Evolutionary conservation across 108 stramenopile genomes (phyloP).

Genomic region (Pseudonitzschia multistriata): DNA sequence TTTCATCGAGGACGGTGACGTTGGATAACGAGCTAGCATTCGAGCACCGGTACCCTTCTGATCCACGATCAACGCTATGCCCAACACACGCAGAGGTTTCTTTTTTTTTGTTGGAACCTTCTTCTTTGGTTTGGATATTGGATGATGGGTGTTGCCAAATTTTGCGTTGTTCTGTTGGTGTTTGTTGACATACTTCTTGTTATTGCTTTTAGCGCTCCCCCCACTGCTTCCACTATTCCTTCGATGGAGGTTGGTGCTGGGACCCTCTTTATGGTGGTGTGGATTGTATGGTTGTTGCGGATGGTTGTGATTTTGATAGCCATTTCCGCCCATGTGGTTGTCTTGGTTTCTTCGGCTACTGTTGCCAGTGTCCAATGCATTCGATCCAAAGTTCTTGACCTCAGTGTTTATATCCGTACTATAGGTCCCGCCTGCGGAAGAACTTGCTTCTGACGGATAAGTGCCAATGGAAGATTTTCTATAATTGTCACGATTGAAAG

Average conservation of each 20-base stretch:
- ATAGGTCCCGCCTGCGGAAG: too few species aligned
- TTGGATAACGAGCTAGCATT: constrained; percentile 81
- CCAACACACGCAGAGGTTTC: constrained; percentile 52
- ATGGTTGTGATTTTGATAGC: too few species aligned
- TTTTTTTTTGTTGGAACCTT: background rate
- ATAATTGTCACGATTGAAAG: too few species aligned
- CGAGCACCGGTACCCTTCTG: constrained; percentile 64
- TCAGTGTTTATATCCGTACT: too few species aligned
- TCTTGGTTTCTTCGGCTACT: too few species aligned
- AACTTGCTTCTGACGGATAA: too few species aligned
- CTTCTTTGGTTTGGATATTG: background rate
- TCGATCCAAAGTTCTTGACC: too few species aligned
- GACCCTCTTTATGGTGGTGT: too few species aligned
- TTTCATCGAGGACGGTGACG: constrained; percentile 40
- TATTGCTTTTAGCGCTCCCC: background rate
- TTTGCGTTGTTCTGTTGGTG: background rate
- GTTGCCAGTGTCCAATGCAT: too few species aligned
- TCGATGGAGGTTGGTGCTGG: background rate
- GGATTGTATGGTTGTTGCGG: too few species aligned
- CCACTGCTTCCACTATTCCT: background rate
- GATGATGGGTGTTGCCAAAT: background rate
- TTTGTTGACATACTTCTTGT: background rate
- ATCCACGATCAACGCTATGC: constrained; percentile 81
- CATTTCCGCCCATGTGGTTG: too few species aligned
- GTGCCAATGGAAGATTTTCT: too few species aligned